phyloP scores from a whole-genome alignment of 495 filamentous ascomycete species.

The Penicillium macrosclerotiorum region DNA sequence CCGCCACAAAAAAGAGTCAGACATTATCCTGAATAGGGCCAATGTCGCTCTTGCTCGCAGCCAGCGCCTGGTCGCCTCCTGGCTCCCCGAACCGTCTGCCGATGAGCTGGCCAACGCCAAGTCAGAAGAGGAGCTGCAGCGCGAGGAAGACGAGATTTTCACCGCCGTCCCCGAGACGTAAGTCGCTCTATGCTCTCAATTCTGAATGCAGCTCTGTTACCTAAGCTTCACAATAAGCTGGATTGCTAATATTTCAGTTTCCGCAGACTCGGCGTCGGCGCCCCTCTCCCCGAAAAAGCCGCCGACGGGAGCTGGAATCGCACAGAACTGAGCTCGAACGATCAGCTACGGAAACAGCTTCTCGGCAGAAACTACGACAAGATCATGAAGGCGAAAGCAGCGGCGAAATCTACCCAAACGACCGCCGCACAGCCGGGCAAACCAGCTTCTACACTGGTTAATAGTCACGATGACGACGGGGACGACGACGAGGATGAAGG shows the following conservation, averaged over 20 bases:
- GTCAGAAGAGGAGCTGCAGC: slow-evolving; percentile 42
- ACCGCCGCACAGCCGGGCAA: no score
- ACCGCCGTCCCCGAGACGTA: slow-evolving; percentile 52
- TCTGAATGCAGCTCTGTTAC: no score
- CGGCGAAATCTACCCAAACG: no score
- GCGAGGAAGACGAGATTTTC: slow-evolving; percentile 52
- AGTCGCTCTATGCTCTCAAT: slow-evolving; percentile 5
- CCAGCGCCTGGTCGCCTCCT: slow-evolving; percentile 51
- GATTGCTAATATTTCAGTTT: not conserved
- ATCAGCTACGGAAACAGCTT: slow-evolving; percentile 47
- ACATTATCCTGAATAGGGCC: slow-evolving; percentile 49
- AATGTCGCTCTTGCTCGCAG: slow-evolving; percentile 50
- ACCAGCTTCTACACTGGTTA: slow-evolving; percentile 7
- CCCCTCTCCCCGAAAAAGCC: slow-evolving; percentile 41
- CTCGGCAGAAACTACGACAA: slow-evolving; percentile 48
- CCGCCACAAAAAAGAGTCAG: slow-evolving; percentile 41
- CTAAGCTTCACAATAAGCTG: not conserved
- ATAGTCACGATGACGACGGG: slow-evolving; percentile 26
- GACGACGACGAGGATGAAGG: slow-evolving; percentile 62
- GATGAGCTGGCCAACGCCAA: slow-evolving; percentile 44
- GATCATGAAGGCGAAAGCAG: slow-evolving; percentile 29
- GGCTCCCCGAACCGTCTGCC: slow-evolving; percentile 46
- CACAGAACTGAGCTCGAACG: slow-evolving; percentile 40
- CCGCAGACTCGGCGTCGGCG: slow-evolving; percentile 47
- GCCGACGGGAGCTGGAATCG: slow-evolving; percentile 40